These are phyloP conservation scores for Ceratobasidium theobromae DNA, from an alignment of 1,284 basidiomycete species.

Conservation along the genomic window DNA sequence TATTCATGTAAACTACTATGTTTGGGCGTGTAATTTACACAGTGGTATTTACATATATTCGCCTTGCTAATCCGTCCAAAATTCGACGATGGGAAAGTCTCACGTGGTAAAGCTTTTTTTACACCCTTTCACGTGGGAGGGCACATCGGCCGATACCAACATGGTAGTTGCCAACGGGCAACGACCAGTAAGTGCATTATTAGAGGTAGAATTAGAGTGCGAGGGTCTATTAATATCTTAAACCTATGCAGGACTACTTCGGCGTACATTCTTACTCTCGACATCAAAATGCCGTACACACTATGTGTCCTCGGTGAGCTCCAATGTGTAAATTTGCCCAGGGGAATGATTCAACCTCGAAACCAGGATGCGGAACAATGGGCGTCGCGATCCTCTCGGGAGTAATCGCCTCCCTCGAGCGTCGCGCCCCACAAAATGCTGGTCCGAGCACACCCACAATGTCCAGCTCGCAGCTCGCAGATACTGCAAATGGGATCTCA, in stretches of 20 bases:
- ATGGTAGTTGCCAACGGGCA: constrained; percentile 14
- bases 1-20: not conserved
- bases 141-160: constrained; percentile 18
- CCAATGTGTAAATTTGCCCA: not conserved
- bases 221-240: not conserved
- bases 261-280: not conserved
- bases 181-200: constrained; percentile 1
- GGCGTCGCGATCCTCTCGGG: constrained; percentile 94
- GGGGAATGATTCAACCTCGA: not conserved
- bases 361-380: constrained; percentile 96
- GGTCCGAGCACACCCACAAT: constrained; percentile 37
- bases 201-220: not conserved
- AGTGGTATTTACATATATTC: constrained; percentile 8
- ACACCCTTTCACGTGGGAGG: too few species aligned
- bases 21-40: not conserved
- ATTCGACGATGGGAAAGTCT: not conserved
- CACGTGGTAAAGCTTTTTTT: constrained; percentile 23
- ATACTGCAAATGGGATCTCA: constrained; percentile 66
- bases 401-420: constrained; percentile 72
- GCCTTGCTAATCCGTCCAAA: not conserved
- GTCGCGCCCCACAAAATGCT: constrained; percentile 43
- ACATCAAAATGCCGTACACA: constrained; percentile 49
- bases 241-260: not conserved
- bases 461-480: constrained; percentile 34
- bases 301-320: constrained; percentile 48